Conservation (phyloP, 495 filamentous ascomycete genomes). For the Hyaloscypha variabilis region DNA sequence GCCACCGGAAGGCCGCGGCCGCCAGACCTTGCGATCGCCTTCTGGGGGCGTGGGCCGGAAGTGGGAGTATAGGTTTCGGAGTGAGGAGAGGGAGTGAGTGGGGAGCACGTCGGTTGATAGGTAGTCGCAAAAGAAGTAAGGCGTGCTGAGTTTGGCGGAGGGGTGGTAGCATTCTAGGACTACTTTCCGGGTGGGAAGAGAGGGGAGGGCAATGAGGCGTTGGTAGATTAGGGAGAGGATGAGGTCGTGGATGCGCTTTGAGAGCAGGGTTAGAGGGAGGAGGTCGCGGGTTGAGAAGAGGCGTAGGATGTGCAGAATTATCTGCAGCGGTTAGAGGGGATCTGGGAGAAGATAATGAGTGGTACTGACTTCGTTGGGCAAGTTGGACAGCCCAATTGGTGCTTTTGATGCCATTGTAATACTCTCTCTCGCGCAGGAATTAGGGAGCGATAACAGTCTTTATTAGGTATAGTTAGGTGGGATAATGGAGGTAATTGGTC, state of each 20-base stretch:
- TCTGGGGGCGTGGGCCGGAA: conserved; percentile 14
- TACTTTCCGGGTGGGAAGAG: conserved; percentile 60
- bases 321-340: conserved; percentile 52
- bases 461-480: background rate
- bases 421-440: too few species aligned
- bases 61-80: conserved; percentile 37
- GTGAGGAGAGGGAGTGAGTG: background rate
- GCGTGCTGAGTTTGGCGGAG: conserved; percentile 60
- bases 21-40: conserved; percentile 4
- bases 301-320: conserved; percentile 66
- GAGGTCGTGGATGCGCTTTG: conserved; percentile 66
- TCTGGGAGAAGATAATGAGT: too few species aligned
- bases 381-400: conserved; percentile 6
- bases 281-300: conserved; percentile 60
- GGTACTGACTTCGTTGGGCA: conserved; percentile 29
- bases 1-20: conserved; percentile 21
- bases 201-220: conserved; percentile 49
- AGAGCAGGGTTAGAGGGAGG: conserved; percentile 62
- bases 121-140: conserved; percentile 62
- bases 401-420: background rate
- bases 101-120: conserved; percentile 6
- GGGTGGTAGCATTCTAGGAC: conserved; percentile 82
- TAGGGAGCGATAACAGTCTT: background rate
- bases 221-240: conserved; percentile 66
- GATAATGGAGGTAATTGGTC: background rate